Percentiles rank a stretch among this genome's conserved stretches.
These are phyloP conservation scores for Lipomyces spencermartinsiae DNA, from an alignment of 805 yeast genomes.

Conservation along the genomic window DNA sequence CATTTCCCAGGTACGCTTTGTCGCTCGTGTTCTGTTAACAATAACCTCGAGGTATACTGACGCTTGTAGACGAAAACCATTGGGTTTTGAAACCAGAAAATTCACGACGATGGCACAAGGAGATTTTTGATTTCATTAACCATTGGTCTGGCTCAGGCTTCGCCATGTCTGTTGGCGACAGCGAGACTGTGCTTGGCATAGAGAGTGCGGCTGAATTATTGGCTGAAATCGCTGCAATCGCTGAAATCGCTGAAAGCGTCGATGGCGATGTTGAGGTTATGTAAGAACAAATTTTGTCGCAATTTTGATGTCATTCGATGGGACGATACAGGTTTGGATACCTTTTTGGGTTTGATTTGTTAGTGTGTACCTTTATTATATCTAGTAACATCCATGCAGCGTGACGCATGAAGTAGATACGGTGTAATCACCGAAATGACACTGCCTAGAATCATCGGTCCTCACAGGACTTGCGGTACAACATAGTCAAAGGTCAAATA, in stretches of 20 bases:
- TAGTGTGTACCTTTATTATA: neutral
- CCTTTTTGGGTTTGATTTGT: neutral
- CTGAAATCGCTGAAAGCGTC: constrained; percentile 20
- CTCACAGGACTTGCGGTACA: neutral
- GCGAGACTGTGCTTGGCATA: neutral
- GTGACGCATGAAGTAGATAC: neutral
- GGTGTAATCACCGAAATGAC: neutral
- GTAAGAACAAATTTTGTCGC: neutral
- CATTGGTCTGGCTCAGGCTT: constrained; percentile 13
- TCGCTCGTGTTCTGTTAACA: neutral
- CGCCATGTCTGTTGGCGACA: neutral
- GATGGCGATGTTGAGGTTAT: constrained; percentile 14
- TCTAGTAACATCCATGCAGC: neutral
- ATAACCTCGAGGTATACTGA: neutral
- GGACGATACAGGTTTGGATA: neutral
- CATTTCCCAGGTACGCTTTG: constrained; percentile 37
- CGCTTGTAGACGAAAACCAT: constrained; percentile 38
- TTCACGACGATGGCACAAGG: constrained; percentile 41
- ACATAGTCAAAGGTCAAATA: neutral
- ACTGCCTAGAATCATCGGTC: neutral
- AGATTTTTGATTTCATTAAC: constrained; percentile 39
- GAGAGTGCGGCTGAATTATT: constrained; percentile 9
- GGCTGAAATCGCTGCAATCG: constrained; percentile 22
- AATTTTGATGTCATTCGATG: neutral
- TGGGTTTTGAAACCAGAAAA: constrained; percentile 43